These are phyloP conservation scores for Talaromyces thailandensis DNA, from an alignment of 495 filamentous ascomycete genomes.

Conservation along the genomic window DNA sequence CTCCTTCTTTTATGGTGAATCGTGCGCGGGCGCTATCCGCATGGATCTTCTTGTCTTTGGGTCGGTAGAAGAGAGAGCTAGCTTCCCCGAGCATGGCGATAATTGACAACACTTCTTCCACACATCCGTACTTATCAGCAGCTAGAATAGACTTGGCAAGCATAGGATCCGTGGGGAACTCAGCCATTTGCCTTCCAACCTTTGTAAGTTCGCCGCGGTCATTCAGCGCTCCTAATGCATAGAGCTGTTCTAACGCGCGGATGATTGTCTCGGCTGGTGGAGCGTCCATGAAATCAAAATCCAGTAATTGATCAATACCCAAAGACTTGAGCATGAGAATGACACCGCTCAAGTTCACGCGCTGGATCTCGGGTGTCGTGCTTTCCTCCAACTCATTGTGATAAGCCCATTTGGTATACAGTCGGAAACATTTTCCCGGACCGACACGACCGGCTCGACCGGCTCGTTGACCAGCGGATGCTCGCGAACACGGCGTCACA, in stretches of 20 bases:
- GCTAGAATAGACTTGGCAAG: conserved; percentile 87
- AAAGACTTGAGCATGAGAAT: conserved; percentile 83
- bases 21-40: conserved; percentile 87
- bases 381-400: conserved; percentile 91
- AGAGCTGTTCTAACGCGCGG: conserved; percentile 82
- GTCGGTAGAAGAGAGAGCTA: conserved; percentile 84
- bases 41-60: conserved; percentile 95
- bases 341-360: conserved; percentile 76
- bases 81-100: conserved; percentile 90
- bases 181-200: conserved; percentile 89
- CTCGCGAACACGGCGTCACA: conserved; percentile 87
- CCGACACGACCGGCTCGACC: conserved; percentile 89
- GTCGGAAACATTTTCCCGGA: conserved; percentile 87
- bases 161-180: conserved; percentile 94
- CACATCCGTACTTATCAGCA: conserved; percentile 78
- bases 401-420: conserved; percentile 93
- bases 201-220: conserved; percentile 86
- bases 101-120: conserved; percentile 91
- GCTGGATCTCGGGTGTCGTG: conserved; percentile 90
- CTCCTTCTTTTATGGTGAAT: conserved; percentile 88
- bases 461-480: conserved; percentile 85
- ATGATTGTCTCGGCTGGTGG: conserved; percentile 88
- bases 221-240: conserved; percentile 84
- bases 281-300: conserved; percentile 96
- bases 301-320: conserved; percentile 87